Evolutionary conservation across 2,329 filamentous ascomycete genomes (phyloP).

Genomic region (Ceratocystis ficicola): DNA sequence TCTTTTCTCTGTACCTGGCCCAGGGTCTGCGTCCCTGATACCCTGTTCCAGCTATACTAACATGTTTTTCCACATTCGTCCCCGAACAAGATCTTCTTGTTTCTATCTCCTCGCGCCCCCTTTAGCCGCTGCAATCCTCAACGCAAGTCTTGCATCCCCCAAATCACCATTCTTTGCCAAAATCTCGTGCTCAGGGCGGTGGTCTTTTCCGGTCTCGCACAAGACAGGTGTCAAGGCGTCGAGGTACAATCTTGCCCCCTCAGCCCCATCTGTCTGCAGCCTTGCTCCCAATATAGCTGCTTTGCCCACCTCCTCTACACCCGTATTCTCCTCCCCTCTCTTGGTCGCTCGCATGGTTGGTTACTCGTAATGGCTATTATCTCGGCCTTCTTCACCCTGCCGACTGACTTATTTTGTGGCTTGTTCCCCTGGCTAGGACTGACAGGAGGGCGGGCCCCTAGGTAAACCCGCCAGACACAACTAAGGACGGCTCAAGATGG

Average conservation of each 20-base stretch:
- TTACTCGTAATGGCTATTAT: not conserved
- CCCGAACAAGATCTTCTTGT: not conserved
- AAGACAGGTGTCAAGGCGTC: not conserved
- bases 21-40: not conserved
- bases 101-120: not conserved
- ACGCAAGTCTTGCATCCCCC: not conserved
- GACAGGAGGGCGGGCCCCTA: slow-evolving; percentile 9
- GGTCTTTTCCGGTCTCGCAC: not conserved
- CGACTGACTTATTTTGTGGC: not conserved
- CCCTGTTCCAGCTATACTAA: not conserved
- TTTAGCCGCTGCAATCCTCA: not conserved
- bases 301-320: not conserved
- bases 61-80: not conserved
- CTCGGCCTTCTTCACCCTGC: not conserved
- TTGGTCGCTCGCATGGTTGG: not conserved
- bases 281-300: not conserved
- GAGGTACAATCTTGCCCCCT: not conserved
- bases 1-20: not conserved
- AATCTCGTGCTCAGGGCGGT: not conserved
- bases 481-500: not conserved
- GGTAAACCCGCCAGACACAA: slow-evolving; percentile 3
- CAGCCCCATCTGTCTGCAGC: not conserved
- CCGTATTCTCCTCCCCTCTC: not conserved
- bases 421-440: not conserved
- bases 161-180: not conserved